These are phyloP conservation scores for Actinidia chinensis DNA, from an alignment of 179 eudicot species.

Conservation along the genomic window DNA sequence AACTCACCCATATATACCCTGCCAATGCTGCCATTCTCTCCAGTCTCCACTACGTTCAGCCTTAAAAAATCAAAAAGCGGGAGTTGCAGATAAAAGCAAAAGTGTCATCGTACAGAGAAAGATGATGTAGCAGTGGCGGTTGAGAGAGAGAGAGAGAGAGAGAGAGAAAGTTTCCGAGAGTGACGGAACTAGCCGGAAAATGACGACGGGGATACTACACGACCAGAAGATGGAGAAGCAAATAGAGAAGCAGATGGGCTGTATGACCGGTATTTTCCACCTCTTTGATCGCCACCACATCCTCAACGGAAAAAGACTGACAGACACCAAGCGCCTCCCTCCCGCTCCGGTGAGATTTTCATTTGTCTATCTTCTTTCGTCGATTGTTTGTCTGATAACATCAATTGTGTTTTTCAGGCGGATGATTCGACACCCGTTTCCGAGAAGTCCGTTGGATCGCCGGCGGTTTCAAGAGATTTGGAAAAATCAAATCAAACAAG, in stretches of 20 bases:
- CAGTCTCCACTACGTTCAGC: slow-evolving; percentile 22
- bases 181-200: slow-evolving; percentile 24
- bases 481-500: slow-evolving; percentile 22
- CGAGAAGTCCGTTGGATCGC: slow-evolving; percentile 36
- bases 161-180: slow-evolving; percentile 15
- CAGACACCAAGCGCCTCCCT: slow-evolving; percentile 63
- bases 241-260: slow-evolving; percentile 81
- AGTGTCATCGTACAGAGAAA: no score
- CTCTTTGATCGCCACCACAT: slow-evolving; percentile 77
- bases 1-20: slow-evolving; percentile 13
- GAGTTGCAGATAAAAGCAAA: slow-evolving; percentile 46
- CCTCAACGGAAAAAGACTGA: slow-evolving; percentile 53
- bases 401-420: slow-evolving; percentile 31
- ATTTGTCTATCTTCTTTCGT: not conserved
- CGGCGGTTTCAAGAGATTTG: slow-evolving; percentile 37
- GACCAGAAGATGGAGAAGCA: slow-evolving; percentile 70
- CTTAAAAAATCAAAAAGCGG: slow-evolving; percentile 69
- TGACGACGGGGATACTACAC: slow-evolving; percentile 48
- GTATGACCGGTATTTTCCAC: slow-evolving; percentile 87
- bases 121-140: no score
- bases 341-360: slow-evolving; percentile 26
- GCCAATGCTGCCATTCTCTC: not conserved
- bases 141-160: slow-evolving; percentile 21
- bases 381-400: not conserved
- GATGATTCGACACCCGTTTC: slow-evolving; percentile 40